Percentiles rank a stretch among this genome's conserved stretches.
phyloP scores from a whole-genome alignment of 192 early-diverging fungal species.

The Helicostylum pulchrum region DNA sequence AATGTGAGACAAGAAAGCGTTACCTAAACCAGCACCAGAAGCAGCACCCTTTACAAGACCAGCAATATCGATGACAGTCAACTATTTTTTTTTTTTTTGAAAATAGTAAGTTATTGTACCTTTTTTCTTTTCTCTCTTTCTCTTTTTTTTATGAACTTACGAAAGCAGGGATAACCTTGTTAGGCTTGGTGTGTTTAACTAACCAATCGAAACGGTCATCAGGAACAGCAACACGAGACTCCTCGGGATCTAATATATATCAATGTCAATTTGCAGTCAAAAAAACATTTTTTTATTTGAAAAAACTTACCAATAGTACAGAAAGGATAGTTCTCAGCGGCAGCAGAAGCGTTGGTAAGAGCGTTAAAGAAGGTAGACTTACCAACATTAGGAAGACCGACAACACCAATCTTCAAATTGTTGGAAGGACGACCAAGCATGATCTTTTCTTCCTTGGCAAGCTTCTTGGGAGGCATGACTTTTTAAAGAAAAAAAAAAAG shows the following conservation, averaged over 20 bases:
- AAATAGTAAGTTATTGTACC: neutral
- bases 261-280: neutral
- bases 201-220: constrained; percentile 89
- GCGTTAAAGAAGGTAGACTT: constrained; percentile 89
- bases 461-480: constrained; percentile 83
- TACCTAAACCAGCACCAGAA: constrained; percentile 78
- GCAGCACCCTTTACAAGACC: constrained; percentile 93
- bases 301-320: constrained; percentile 72
- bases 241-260: constrained; percentile 72
- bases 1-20: constrained; percentile 94
- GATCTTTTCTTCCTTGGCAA: constrained; percentile 68
- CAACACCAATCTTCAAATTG: constrained; percentile 92
- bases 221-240: constrained; percentile 88
- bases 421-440: constrained; percentile 80
- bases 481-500: neutral
- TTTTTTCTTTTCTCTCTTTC: constrained; percentile 20
- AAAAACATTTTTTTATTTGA: neutral
- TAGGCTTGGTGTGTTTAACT: constrained; percentile 62
- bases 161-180: constrained; percentile 61
- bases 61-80: constrained; percentile 96
- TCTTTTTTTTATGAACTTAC: constrained; percentile 45
- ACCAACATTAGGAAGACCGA: constrained; percentile 96
- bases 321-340: constrained; percentile 97
- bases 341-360: constrained; percentile 63
- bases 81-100: too few species aligned